Evolutionary conservation across 1,139 yeast genomes (phyloP).

Genomic region (Debaryomycetaceae sp.): DNA sequence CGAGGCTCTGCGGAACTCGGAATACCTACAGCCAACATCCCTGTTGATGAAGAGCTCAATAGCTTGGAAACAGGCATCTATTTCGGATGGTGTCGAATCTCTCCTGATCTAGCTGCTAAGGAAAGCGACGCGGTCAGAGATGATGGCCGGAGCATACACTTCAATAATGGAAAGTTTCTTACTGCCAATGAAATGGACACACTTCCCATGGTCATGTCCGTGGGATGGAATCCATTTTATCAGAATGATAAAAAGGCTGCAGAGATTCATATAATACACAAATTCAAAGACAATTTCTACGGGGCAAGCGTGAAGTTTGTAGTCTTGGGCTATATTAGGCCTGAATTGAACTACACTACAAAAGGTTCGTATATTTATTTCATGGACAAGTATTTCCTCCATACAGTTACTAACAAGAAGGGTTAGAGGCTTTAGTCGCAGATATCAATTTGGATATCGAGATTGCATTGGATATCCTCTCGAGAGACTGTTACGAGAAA

Average conservation of each 20-base stretch:
- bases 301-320: constrained; percentile 72
- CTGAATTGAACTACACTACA: constrained; percentile 84
- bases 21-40: constrained; percentile 92
- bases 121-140: constrained; percentile 25
- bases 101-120: constrained; percentile 14
- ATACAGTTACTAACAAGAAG: constrained; percentile 11
- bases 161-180: constrained; percentile 61
- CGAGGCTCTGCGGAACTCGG: constrained; percentile 93
- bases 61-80: constrained; percentile 78
- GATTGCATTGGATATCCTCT: constrained; percentile 54
- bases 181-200: constrained; percentile 36
- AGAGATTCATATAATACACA: constrained; percentile 82
- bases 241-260: constrained; percentile 75
- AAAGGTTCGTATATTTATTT: constrained; percentile 28
- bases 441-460: constrained; percentile 81
- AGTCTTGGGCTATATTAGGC: constrained; percentile 85
- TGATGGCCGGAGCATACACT: constrained; percentile 44
- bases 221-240: constrained; percentile 96
- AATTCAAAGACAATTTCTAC: constrained; percentile 66
- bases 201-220: constrained; percentile 89
- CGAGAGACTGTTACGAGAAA: constrained; percentile 15
- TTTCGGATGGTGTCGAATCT: constrained; percentile 71
- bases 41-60: constrained; percentile 50
- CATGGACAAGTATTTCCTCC: background rate
- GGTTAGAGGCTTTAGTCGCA: constrained; percentile 68